Percentiles rank a stretch among this genome's conserved stretches.
Evolutionary conservation across 352 stramenopile species (phyloP).

Genomic region (Pythium phragmiticola): DNA sequence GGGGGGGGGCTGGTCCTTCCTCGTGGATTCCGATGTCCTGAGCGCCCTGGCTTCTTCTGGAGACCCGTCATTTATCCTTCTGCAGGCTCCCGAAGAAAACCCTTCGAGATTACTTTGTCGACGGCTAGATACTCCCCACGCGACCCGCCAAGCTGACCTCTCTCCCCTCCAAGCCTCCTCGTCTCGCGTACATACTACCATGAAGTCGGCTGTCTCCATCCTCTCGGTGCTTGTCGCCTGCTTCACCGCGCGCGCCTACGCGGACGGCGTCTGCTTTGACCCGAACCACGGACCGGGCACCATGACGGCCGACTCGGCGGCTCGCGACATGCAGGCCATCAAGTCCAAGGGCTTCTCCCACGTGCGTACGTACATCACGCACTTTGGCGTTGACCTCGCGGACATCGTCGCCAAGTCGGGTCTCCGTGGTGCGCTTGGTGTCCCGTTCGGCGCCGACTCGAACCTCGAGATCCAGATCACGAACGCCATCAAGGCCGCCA

Average conservation of each 20-base stretch:
- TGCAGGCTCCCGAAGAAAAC: conserved; percentile 20
- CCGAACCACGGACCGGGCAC: conserved; percentile 37
- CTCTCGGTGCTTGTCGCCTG: conserved; percentile 36
- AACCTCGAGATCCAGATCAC: conserved; percentile 46
- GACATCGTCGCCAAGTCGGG: conserved; percentile 47
- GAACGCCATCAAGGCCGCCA: conserved; percentile 38
- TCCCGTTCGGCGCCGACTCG: conserved; percentile 43
- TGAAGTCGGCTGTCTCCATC: conserved; percentile 41
- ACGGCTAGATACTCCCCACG: conserved; percentile 18
- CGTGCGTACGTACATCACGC: conserved; percentile 70
- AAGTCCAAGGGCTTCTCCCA: conserved; percentile 50
- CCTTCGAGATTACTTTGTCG: conserved; percentile 1
- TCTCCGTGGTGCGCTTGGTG: conserved; percentile 44
- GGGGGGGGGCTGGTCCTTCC: too few species aligned
- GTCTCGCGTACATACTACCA: conserved; percentile 25
- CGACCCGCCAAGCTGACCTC: conserved; percentile 2
- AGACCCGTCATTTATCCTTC: conserved; percentile 24
- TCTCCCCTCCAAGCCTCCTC: not conserved
- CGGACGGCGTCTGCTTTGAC: conserved; percentile 73
- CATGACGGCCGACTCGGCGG: conserved; percentile 38
- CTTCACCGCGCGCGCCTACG: conserved; percentile 39
- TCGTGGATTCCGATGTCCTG: too few species aligned
- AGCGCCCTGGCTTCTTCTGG: conserved; percentile 4
- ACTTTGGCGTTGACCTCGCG: conserved; percentile 55
- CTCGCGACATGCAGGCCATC: conserved; percentile 50